Conservation (phyloP, 495 filamentous ascomycete species). For the Cudoniella acicularis region DNA sequence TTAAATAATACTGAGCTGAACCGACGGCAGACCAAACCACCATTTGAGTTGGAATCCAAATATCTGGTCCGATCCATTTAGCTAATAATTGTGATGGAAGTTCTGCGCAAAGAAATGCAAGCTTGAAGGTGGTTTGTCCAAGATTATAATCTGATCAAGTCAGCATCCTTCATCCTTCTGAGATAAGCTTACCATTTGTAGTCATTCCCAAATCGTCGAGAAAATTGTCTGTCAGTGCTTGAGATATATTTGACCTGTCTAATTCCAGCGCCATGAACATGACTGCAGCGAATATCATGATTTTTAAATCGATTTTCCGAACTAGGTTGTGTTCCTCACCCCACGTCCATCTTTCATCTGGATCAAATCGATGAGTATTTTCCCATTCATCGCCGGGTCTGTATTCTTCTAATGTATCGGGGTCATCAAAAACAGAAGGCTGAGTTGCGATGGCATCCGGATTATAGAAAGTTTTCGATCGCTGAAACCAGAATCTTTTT, state of each 20-base stretch:
- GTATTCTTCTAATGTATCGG: slow-evolving; percentile 34
- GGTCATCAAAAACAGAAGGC: slow-evolving; percentile 43
- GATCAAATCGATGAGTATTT: slow-evolving; percentile 70
- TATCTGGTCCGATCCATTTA: slow-evolving; percentile 75
- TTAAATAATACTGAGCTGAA: slow-evolving; percentile 61
- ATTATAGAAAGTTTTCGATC: slow-evolving; percentile 36
- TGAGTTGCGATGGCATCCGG: slow-evolving; percentile 55
- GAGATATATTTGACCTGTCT: slow-evolving; percentile 68
- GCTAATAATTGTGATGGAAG: slow-evolving; percentile 72
- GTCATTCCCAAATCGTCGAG: slow-evolving; percentile 53
- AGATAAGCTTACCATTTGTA: slow-evolving; percentile 49
- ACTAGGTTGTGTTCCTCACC: slow-evolving; percentile 66
- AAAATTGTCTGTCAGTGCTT: slow-evolving; percentile 61
- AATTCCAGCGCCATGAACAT: slow-evolving; percentile 85
- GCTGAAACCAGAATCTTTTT: slow-evolving; percentile 44
- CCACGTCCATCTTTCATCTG: slow-evolving; percentile 65
- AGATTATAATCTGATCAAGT: slow-evolving; percentile 59
- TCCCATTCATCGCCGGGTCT: slow-evolving; percentile 53
- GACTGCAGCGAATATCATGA: slow-evolving; percentile 48
- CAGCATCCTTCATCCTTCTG: not conserved
- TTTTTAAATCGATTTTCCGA: slow-evolving; percentile 48
- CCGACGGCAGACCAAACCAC: slow-evolving; percentile 74
- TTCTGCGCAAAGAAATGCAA: slow-evolving; percentile 66
- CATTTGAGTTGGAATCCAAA: slow-evolving; percentile 85
- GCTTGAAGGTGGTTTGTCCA: slow-evolving; percentile 70